Conservation (phyloP, 805 yeast genomes). For the Naumovozyma castellii region DNA sequence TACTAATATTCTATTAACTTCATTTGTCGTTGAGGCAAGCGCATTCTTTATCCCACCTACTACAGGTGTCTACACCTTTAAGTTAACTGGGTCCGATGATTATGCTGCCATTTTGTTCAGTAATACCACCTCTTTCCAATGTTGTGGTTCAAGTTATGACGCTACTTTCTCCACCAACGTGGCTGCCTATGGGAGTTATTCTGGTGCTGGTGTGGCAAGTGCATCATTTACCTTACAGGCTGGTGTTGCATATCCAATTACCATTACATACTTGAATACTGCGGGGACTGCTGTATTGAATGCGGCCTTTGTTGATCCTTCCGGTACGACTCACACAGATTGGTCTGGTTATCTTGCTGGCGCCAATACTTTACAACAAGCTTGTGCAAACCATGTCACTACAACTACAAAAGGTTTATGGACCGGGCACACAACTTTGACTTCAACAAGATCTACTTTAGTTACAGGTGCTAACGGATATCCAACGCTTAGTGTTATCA, state of each 20-base stretch:
- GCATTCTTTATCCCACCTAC: conserved; percentile 24
- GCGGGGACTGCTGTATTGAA: conserved; percentile 1
- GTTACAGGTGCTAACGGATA: too few relatives aligned
- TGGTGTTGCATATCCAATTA: conserved; percentile 14
- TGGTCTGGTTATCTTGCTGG: not conserved
- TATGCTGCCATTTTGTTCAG: conserved; percentile 7
- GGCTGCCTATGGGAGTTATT: not conserved
- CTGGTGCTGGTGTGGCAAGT: not conserved
- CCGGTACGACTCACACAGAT: conserved; percentile 1
- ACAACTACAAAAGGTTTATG: not conserved
- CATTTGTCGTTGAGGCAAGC: conserved; percentile 18
- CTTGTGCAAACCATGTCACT: not conserved
- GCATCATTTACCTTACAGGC: not conserved
- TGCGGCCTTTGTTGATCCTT: conserved; percentile 2
- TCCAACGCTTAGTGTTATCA: too few relatives aligned
- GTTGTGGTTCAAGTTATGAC: not conserved
- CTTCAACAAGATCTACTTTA: too few relatives aligned
- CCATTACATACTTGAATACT: conserved; percentile 11
- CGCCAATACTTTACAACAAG: not conserved
- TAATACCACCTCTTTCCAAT: not conserved
- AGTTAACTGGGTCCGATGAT: conserved; percentile 25
- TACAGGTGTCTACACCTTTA: conserved; percentile 26
- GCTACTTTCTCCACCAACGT: not conserved
- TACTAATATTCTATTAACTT: not conserved
- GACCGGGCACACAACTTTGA: not conserved